Base-by-base conservation (phyloP, 2,329 filamentous ascomycete species). In the Cladosporium sp. region DNA sequence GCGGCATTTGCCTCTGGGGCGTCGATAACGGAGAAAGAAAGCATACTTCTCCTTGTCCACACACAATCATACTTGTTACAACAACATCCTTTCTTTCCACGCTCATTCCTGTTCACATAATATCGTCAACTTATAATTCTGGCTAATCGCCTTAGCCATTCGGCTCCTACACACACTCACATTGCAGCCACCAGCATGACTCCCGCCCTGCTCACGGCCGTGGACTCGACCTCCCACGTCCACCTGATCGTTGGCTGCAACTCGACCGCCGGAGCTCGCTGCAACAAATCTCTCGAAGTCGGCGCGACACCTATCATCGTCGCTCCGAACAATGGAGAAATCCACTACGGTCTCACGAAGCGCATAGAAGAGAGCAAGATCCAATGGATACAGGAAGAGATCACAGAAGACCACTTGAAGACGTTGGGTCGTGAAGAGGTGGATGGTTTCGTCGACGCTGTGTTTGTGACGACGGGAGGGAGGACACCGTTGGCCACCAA, bases 231-330 rank as follows among this genome's bases (percentile, higher is more conserved):
- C 60, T 84, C 82, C 57, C 90, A 92, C 74, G 78, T 93, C 49
- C 95, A 99, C 77, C 84, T 99, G 66, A 87, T 99, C 73, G 79
- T 98, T 69, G 95, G 95, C 66, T 89, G 90, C 37, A 95, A 93
- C 73, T 88, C 94, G 16, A 85, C 99, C 49, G 94, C 95, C n/a
- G 90, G 90, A 62, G 86, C 92, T 35, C 87, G 95, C 72, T 96
- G 91, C 80, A 81, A 85, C 14, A 91, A 92, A 74, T 93, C 92
- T 3, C 79, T 97, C 60, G 86, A 90, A 72, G 91, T 92, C 18
- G 94, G 94, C 72, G 95, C 95, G 59, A 86, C 79, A 56, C 92
- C 95, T 0, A 85, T 95, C 50, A 80, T 98, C 53, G 84, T 99
- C 73, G 88, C 92, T 3, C 89, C 92, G 0, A 85, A 85, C 64